phyloP scores from a whole-genome alignment of 208 protist genomes.

The Leishmania amazonensis region DNA sequence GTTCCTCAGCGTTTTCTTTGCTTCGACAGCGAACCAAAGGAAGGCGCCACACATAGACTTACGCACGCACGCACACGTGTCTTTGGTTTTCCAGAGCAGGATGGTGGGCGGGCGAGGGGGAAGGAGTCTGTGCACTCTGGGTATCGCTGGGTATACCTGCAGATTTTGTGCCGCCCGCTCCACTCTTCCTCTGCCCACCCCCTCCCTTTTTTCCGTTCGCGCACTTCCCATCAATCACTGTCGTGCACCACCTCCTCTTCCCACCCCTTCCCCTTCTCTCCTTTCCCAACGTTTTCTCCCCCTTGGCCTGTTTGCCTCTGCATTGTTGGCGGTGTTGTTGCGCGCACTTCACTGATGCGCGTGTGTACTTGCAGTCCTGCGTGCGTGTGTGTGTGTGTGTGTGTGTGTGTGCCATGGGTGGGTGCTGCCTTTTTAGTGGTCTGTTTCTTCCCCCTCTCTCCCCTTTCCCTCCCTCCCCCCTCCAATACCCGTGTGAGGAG shows the following conservation, averaged over 20 bases:
- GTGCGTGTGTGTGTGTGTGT: background rate
- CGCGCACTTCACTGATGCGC: background rate
- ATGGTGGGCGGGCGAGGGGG: background rate
- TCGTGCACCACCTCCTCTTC: background rate
- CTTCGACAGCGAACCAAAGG: background rate
- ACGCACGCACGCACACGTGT: background rate
- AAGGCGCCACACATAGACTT: background rate
- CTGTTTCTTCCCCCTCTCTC: background rate
- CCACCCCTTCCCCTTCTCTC: background rate
- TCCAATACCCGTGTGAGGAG: background rate
- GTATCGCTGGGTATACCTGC: background rate
- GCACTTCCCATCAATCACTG: background rate
- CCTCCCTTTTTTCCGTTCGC: background rate
- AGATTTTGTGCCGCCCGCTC: background rate
- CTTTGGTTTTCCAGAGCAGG: background rate
- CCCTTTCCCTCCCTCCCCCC: background rate
- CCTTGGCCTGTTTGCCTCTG: background rate
- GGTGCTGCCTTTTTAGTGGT: background rate
- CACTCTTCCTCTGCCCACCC: background rate
- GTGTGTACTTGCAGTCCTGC: background rate
- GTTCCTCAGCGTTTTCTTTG: background rate
- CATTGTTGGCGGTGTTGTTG: background rate
- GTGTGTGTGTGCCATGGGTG: background rate
- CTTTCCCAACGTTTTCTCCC: background rate
- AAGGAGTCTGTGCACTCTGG: background rate